Evolutionary conservation across 768 basidiomycete species (phyloP), one percentile per base, ranked within the genome.

Genomic region (Mycena albidolilacea): DNA sequence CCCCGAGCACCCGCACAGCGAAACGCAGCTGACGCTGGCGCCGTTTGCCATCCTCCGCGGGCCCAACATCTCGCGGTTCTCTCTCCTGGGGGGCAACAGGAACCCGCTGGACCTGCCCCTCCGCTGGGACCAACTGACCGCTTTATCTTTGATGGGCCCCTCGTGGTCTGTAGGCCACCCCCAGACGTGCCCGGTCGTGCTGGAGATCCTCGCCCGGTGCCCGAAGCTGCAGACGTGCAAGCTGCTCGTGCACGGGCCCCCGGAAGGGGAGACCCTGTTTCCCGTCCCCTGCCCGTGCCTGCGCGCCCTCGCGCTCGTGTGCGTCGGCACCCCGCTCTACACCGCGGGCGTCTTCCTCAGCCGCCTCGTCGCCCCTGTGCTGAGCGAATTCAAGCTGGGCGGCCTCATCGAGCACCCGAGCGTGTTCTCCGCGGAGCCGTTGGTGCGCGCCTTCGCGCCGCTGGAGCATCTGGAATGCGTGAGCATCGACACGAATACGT

Each of bases 401-500:
- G 68, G 60, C 37, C 44, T 54, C 8, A 23, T n/a, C 14, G 19
- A 44, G 39, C 30, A n/a, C 7, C 59, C 23, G 11, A 19, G n/a
- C 14, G 10, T 39, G 10, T 54, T 23, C 52, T 3, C n/a, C n/a
- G 21, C 15, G 17, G 19, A 44, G 8, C 37, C 30, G 10, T 41
- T 62, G 1, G 30, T 41, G 9, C 21, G 23, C 12, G 41, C 60
- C 59, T 52, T 46, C 19, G 48, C 64, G 9, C 9, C 58, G 2
- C 30, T 59, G 3, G 14, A 50, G 41, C 41, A 38, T 30, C n/a
- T 71, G 23, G 70, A 71, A 35, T 30, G 15, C 23, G 11, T 71
- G 11, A 59, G 61, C 35, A 61, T 71, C 38, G 54, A 71, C 57
- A 60, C 30, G 15, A 48, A 62, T 7, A 21, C 58, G 5, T 62